Base-by-base conservation (phyloP, 1,139 yeast species). In the Oligophagozyma castellii region DNA sequence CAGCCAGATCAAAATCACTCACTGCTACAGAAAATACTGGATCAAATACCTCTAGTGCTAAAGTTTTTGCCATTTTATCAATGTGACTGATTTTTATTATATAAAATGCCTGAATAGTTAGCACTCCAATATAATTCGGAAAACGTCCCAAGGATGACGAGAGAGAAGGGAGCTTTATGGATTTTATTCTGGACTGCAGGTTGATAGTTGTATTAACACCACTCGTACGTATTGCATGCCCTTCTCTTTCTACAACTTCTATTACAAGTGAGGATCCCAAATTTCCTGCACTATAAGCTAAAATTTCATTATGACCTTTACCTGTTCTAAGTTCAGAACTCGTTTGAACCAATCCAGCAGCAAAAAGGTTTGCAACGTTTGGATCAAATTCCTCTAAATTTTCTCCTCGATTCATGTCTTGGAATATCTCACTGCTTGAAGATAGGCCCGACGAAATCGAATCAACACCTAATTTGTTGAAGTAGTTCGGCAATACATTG, bases 1-100 rank as follows among this genome's bases (percentile, higher is more conserved):
- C 70, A 0, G 71, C 67, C 37, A 70, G 58, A 1, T 58, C 55
- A 18, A 51, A 41, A 3, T 57, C 56, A 6, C 51, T 43, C 12
- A 51, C 39, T 4, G 32, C 31, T 7, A 32, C 26, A 19, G 37
- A 48, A 7, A 32, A 29, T 13, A 48, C 19, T 2, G 53, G 45
- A 6, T 38, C 42, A 24, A 38, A 37, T 14, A 31, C 16, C 5
- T 13, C 5, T 6, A 35, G 32, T 11, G 32, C 33, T 6, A 25
- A 29, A 6, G 48, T 37, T 14, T 25, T 22, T n/a, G 29, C 23
- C 2, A 33, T 29, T 10, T 26, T 31, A 22, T 38, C 37, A n/a
- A 46, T 26, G 12, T 33, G 35, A 11, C 37, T 39, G 22, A 51
- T 28, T 26, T 39, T 42, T 8, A 48, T 29, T 5, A 48, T 26